Percentiles rank a stretch among this genome's conserved stretches.
These are phyloP conservation scores for Pseudocercospora eumusae DNA, from an alignment of 2,329 filamentous ascomycete genomes.

Conservation along the genomic window DNA sequence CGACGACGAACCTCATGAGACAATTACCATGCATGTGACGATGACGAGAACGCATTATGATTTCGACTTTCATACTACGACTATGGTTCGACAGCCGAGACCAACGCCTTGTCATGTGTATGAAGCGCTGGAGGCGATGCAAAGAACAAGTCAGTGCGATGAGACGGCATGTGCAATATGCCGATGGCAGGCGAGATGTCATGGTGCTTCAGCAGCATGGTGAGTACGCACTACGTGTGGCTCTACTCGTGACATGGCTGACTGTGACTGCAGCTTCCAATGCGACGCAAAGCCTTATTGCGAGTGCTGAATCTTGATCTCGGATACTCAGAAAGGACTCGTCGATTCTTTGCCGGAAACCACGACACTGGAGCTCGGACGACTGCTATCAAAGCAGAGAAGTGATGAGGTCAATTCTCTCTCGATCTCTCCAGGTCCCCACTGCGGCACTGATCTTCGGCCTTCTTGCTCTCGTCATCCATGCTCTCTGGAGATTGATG, in stretches of 20 bases:
- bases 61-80: constrained; percentile 22
- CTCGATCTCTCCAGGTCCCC: too few species aligned
- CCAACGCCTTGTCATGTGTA: neutral
- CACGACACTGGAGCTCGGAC: too few species aligned
- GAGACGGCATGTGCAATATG: constrained; percentile 26
- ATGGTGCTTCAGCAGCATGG: constrained; percentile 12
- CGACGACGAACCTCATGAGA: constrained; percentile 15
- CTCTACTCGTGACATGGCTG: neutral
- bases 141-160: constrained; percentile 15
- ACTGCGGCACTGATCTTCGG: too few species aligned
- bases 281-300: constrained; percentile 28
- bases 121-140: neutral
- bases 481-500: too few species aligned
- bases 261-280: constrained; percentile 12
- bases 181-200: constrained; percentile 18
- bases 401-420: too few species aligned
- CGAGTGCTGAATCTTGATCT: constrained; percentile 13
- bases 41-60: constrained; percentile 23
- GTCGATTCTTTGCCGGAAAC: neutral
- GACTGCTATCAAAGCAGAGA: neutral
- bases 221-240: constrained; percentile 14
- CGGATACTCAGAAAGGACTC: neutral
- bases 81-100: constrained; percentile 13
- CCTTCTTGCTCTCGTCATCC: too few species aligned
- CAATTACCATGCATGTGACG: constrained; percentile 20